Percentiles rank a stretch among this genome's conserved stretches.
These are phyloP conservation scores for Aspergillus affinis DNA, from an alignment of 495 filamentous ascomycete genomes.

Conservation along the genomic window DNA sequence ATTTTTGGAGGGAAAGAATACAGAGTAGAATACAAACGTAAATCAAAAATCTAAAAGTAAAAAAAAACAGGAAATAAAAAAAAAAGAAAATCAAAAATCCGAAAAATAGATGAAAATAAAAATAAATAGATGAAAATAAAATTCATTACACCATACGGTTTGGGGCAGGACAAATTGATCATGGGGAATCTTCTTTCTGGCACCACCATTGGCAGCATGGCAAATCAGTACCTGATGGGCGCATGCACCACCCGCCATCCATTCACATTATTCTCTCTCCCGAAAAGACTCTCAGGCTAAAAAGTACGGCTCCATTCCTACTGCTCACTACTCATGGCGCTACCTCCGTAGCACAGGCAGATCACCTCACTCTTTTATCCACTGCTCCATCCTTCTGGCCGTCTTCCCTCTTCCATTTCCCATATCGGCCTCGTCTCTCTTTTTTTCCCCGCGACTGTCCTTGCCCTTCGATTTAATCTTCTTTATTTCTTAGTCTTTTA, in stretches of 20 bases:
- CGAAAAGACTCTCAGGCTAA: slow-evolving; percentile 21
- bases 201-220: slow-evolving; percentile 6
- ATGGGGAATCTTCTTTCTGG: slow-evolving; percentile 7
- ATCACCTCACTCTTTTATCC: slow-evolving; percentile 47
- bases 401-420: slow-evolving; percentile 27
- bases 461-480: slow-evolving; percentile 24
- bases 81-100: neutral
- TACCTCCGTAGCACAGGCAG: slow-evolving; percentile 40
- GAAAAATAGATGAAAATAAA: slow-evolving; percentile 6
- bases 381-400: slow-evolving; percentile 32
- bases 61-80: slow-evolving; percentile 1
- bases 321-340: slow-evolving; percentile 32
- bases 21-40: too few species aligned
- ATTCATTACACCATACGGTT: slow-evolving; percentile 4
- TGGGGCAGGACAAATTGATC: slow-evolving; percentile 7
- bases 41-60: neutral
- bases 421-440: slow-evolving; percentile 39
- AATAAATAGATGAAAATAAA: neutral
- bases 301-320: slow-evolving; percentile 38
- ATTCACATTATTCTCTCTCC: slow-evolving; percentile 3
- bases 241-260: slow-evolving; percentile 9
- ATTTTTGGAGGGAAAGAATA: neutral
- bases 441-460: slow-evolving; percentile 31
- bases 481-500: slow-evolving; percentile 26
- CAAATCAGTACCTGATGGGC: slow-evolving; percentile 10